Conservation (phyloP, 2,329 filamentous ascomycete species). For the Colletotrichum viniferum region DNA sequence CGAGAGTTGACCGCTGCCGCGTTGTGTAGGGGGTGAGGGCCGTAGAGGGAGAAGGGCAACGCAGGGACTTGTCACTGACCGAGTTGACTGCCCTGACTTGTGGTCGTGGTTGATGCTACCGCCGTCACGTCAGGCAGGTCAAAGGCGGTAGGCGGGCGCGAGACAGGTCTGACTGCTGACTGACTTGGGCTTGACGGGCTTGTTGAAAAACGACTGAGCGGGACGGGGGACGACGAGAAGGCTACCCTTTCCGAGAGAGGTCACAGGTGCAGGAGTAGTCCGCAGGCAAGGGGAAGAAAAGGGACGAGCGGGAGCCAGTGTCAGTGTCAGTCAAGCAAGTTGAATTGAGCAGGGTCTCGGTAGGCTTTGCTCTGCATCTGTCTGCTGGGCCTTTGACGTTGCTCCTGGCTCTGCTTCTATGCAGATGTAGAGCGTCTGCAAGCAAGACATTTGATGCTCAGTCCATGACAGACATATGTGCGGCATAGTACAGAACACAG, state of each 20-base stretch:
- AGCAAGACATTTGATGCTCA: background rate
- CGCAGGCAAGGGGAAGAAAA: background rate
- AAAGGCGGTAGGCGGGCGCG: background rate
- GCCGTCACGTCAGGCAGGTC: background rate
- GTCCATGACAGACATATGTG: background rate
- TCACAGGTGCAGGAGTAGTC: background rate
- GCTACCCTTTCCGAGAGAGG: background rate
- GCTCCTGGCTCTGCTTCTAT: background rate
- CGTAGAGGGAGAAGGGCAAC: background rate
- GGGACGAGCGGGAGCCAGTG: constrained; percentile 16
- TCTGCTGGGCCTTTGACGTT: background rate
- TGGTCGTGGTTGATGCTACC: background rate
- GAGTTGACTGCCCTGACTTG: background rate
- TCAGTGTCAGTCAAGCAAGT: constrained; percentile 8
- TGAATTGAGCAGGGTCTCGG: background rate
- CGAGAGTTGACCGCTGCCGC: background rate
- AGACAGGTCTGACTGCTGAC: background rate
- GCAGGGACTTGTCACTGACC: constrained; percentile 4
- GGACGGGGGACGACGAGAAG: background rate
- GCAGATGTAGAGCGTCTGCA: background rate
- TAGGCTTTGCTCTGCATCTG: background rate
- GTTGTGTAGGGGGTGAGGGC: background rate
- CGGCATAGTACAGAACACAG: background rate
- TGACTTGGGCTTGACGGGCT: background rate
- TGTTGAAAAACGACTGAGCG: background rate